These are phyloP conservation scores for Jaapia argillacea DNA, from an alignment of 768 basidiomycete species.

Conservation along the genomic window DNA sequence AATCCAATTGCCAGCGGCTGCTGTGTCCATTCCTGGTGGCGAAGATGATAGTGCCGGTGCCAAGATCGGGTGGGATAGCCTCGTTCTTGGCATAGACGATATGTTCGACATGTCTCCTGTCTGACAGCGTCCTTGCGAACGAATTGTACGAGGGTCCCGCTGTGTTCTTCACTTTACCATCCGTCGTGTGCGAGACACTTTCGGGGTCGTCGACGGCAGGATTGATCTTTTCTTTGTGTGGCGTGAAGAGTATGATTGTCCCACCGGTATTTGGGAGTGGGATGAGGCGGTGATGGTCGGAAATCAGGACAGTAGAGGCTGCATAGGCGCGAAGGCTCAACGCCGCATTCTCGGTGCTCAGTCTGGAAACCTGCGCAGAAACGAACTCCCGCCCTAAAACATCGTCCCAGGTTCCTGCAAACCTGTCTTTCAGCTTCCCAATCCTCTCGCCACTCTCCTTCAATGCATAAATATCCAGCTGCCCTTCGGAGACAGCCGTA, in stretches of 20 bases:
- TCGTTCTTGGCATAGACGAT: constrained; percentile 30
- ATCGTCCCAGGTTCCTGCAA: constrained; percentile 36
- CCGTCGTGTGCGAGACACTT: constrained; percentile 28
- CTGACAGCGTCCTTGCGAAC: constrained; percentile 30
- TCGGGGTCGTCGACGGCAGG: constrained; percentile 51
- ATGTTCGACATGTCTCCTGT: constrained; percentile 26
- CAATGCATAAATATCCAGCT: constrained; percentile 28
- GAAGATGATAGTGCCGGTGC: constrained; percentile 30
- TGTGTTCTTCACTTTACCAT: constrained; percentile 42
- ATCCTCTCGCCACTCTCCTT: constrained; percentile 35
- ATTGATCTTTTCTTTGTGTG: constrained; percentile 47
- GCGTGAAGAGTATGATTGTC: constrained; percentile 41
- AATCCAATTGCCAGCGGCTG: constrained; percentile 40
- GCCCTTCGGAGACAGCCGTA: constrained; percentile 35
- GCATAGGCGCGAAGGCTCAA: constrained; percentile 40
- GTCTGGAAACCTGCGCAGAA: constrained; percentile 18
- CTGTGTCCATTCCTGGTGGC: constrained; percentile 48
- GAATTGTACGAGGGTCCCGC: constrained; percentile 45
- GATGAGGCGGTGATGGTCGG: constrained; percentile 25
- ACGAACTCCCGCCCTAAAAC: constrained; percentile 16
- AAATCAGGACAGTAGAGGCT: constrained; percentile 35
- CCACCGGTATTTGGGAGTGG: constrained; percentile 18
- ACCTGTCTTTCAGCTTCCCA: constrained; percentile 36
- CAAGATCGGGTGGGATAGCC: constrained; percentile 5
- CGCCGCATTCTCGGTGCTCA: constrained; percentile 28